Percentiles rank a stretch among this genome's conserved stretches.
Conservation (phyloP, 1,284 basidiomycete species). For the Tetrapyrgos nigripes region DNA sequence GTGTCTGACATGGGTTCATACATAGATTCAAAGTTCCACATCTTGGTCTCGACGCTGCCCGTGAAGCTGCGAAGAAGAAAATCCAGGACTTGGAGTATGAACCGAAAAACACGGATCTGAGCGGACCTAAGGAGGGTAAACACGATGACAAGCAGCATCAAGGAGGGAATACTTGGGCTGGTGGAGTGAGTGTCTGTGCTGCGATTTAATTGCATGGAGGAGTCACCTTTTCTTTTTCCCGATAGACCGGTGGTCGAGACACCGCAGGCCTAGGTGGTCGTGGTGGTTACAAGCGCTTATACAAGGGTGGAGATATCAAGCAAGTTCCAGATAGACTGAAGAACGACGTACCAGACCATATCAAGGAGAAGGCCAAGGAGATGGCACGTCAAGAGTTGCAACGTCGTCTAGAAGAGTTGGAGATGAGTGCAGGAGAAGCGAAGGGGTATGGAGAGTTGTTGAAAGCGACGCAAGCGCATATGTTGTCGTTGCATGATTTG, state of each 20-base stretch:
- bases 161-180: slow-evolving; percentile 68
- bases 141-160: slow-evolving; percentile 65
- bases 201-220: no score
- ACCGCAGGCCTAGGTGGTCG: slow-evolving; percentile 69
- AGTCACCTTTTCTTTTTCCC: neutral
- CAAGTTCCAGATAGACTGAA: slow-evolving; percentile 65
- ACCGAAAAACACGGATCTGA: slow-evolving; percentile 55
- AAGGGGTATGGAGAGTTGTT: slow-evolving; percentile 60
- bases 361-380: slow-evolving; percentile 65
- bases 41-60: slow-evolving; percentile 60
- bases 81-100: slow-evolving; percentile 64
- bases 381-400: slow-evolving; percentile 70
- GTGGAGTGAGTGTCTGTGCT: slow-evolving; percentile 51
- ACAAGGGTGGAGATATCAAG: slow-evolving; percentile 67
- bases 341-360: slow-evolving; percentile 61
- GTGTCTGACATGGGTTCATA: no score
- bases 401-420: slow-evolving; percentile 63
- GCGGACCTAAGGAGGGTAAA: slow-evolving; percentile 62
- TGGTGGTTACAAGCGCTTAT: slow-evolving; percentile 71
- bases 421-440: slow-evolving; percentile 63
- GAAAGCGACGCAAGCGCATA: slow-evolving; percentile 61
- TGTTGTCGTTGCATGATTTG: slow-evolving; percentile 61
- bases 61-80: slow-evolving; percentile 55
- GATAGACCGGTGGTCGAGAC: slow-evolving; percentile 68
- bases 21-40: slow-evolving; percentile 56